Base-by-base conservation (phyloP, 2,329 filamentous ascomycete genomes). In the Cladophialophora immunda region DNA sequence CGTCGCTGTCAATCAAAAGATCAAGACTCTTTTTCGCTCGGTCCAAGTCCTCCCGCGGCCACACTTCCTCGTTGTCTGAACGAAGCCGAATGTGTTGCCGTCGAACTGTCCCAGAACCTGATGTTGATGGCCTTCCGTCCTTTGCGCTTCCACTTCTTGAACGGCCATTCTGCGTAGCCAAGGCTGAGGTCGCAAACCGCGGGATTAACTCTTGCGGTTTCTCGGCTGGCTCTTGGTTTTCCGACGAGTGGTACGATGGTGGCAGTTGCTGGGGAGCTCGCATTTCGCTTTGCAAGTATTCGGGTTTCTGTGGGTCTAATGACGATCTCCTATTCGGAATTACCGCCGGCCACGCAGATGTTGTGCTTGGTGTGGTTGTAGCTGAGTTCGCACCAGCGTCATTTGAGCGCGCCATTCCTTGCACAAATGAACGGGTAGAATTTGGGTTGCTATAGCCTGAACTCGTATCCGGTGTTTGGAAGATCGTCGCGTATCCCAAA, bases 1-100 rank as follows among this genome's bases (percentile, higher is more conserved):
- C 88, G 72, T 93, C 90, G 76, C 92, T 93, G 64, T 92, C 88
- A 69, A 95, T 94, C 58, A 94, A 83, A 72, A 93, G 86, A 74
- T 95, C 92, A 73, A 95, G 90, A 72, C 91, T 87, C 9, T 87
- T 86, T 57, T 90, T 86, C 65, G 89, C 86, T 54, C 87, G 86
- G 6, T 73, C 74, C 29, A 70, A 62, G 19, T 76, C 76, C 25
- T 76, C 76, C 30, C 60, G 59, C 15, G 57, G 63, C 27, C 62
- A 36, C 38, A 30, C 45, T 17, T 65, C 65, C 34, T 70, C 62
- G 27, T 70, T 69, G 22, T 70, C 69, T 52, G 71, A 65, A 15
- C 70, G 68, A 56, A 72, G 60, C n/a, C 68, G 67, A 52, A 73
- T 54, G 59, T 70, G 71, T 57, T 71, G 68, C 56, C 66, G 61